Evolutionary conservation across 169 alveolate genomes (phyloP).

Genomic region (Eimeria sp.): DNA sequence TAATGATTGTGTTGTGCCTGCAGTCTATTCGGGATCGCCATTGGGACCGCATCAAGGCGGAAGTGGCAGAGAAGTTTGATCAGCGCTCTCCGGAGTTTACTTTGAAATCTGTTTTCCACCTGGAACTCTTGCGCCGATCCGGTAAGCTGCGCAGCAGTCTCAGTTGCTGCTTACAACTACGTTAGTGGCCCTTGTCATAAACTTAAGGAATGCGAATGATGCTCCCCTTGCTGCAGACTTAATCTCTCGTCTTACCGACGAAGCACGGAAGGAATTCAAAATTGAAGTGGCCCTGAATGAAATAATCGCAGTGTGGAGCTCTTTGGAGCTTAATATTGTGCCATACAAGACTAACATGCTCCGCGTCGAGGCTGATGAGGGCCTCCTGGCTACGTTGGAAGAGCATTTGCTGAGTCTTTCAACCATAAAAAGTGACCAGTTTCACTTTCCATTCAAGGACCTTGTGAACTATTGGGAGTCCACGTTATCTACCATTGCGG

Average conservation of each 20-base stretch:
- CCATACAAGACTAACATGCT: constrained; percentile 82
- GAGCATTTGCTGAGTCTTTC: constrained; percentile 87
- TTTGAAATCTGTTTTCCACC: constrained; percentile 73
- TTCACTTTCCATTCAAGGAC: constrained; percentile 87
- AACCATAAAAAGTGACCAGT: constrained; percentile 85
- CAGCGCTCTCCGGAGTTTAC: constrained; percentile 82
- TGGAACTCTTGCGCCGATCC: constrained; percentile 75
- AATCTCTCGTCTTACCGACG: constrained; percentile 84
- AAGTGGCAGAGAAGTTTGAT: constrained; percentile 84
- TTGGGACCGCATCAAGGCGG: constrained; percentile 85
- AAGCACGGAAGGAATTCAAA: constrained; percentile 88
- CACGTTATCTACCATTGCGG: constrained; percentile 86
- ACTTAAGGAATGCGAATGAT: not conserved
- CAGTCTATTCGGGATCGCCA: constrained; percentile 87
- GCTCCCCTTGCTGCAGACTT: constrained; percentile 45
- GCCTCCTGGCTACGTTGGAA: constrained; percentile 83
- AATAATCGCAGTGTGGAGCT: constrained; percentile 82
- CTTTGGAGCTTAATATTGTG: constrained; percentile 74
- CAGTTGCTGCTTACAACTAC: not conserved
- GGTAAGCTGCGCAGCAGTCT: constrained; percentile 18
- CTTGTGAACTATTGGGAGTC: constrained; percentile 86
- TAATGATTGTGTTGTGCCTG: not conserved
- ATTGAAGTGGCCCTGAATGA: constrained; percentile 86
- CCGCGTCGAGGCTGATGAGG: constrained; percentile 82
- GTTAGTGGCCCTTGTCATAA: not conserved